phyloP scores from a whole-genome alignment of 1,284 basidiomycete species.

The Acaromyces ingoldii region DNA sequence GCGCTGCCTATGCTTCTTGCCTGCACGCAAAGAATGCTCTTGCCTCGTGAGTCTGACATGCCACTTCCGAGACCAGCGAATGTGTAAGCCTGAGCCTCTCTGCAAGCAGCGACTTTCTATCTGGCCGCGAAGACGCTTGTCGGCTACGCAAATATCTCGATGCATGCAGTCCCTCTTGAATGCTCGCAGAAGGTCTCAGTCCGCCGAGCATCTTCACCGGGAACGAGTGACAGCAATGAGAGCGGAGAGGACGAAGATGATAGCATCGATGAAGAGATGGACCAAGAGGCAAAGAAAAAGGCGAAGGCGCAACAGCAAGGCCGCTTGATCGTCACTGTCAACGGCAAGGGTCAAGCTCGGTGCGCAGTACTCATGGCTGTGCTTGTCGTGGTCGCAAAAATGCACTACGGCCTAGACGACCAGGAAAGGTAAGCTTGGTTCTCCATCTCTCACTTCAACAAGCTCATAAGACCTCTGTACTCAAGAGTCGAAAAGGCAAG shows the following conservation, averaged over 20 bases:
- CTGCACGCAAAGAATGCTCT: conserved; percentile 64
- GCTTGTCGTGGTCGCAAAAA: conserved; percentile 34
- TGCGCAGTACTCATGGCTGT: conserved; percentile 61
- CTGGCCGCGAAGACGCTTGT: conserved; percentile 6
- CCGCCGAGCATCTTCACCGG: conserved; percentile 2
- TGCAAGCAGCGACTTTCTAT: conserved; percentile 9
- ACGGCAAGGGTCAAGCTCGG: not conserved
- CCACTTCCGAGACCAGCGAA: not conserved
- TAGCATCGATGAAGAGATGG: not conserved
- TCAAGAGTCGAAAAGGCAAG: not conserved
- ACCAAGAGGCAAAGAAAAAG: not conserved
- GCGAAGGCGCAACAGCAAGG: conserved; percentile 7
- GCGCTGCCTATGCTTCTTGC: conserved; percentile 74
- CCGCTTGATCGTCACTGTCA: not conserved
- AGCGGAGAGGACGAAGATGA: not conserved
- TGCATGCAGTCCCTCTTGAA: not conserved
- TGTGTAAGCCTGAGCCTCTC: no score
- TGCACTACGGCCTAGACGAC: conserved; percentile 45
- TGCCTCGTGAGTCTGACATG: conserved; percentile 61
- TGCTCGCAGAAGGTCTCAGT: not conserved
- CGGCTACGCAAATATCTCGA: not conserved
- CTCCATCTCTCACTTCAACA: not conserved
- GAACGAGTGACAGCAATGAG: no score
- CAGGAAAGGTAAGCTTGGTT: conserved; percentile 3
- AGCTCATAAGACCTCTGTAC: not conserved